Evolutionary conservation across 2,329 filamentous ascomycete species (phyloP), one percentile per base, ranked within the genome.

Genomic region (Cladosporium sp.): DNA sequence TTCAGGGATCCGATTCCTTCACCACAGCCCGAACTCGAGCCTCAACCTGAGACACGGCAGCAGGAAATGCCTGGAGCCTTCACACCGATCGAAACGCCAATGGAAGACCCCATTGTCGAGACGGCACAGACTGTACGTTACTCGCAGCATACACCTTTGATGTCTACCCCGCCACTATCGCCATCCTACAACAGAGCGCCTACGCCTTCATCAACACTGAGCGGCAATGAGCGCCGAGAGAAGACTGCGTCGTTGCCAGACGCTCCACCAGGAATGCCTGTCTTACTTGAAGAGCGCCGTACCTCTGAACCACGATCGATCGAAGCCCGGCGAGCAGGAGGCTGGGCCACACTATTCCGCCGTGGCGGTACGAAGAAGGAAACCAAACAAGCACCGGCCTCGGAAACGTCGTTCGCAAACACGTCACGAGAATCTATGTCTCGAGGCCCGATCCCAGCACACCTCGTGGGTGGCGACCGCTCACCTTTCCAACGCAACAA

Each of bases 341-440:
- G 87, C 0, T 89, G 92, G 79, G 84, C 86, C 3, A 86, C 89
- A 0, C 83, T 97, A 37, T 90, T 97, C 74, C 85, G 84, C 67
- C 88, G 88, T 72, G 84, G 84, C 28, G 66, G 65, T 17, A 70
- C 67, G 3, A 63, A 63, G 28, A 82, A 76, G 74, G 84, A 73
- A 70, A 77, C 70, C 28, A 72, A 74, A 45, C 76, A 76, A 74
- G 82, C 70, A 62, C 80, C 70, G 2, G 82, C 88, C 3, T 88
- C 90, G 0, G 92, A 92, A n/a, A 66, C 68, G 17, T 79, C 77
- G 0, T 94, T 96, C 70, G 92, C 91, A 4, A 96, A 96, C 68
- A 90, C 91, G 0, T 96, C 92, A 1, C 84, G 92, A 63, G 92
- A 96, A 69, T 95, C 92, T 15, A 93, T 96, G 76, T 80, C 82